phyloP scores from a whole-genome alignment of 2,329 filamentous ascomycete genomes.

The Pochonia chlamydosporia region DNA sequence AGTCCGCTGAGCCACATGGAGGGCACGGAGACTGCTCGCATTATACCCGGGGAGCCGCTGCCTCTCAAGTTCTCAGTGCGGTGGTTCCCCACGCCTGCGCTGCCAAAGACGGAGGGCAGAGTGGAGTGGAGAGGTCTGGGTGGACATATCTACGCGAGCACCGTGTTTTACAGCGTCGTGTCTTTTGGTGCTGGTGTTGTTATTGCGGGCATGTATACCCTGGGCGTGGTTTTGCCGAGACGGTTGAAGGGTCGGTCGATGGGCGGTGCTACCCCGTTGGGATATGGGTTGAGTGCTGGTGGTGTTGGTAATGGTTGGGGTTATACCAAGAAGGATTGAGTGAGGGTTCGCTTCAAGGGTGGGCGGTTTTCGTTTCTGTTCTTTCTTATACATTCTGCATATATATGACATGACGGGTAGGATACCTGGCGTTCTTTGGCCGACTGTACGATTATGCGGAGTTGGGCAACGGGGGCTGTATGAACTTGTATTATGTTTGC shows the following conservation, averaged over 20 bases:
- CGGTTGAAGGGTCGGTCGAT: constrained; percentile 43
- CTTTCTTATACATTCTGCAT: not conserved
- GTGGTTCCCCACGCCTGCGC: constrained; percentile 74
- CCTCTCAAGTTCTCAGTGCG: constrained; percentile 73
- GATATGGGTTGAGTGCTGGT: constrained; percentile 42
- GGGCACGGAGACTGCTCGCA: constrained; percentile 49
- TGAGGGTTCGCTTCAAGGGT: not conserved
- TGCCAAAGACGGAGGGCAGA: constrained; percentile 62
- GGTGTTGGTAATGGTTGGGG: constrained; percentile 54
- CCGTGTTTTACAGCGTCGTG: constrained; percentile 55
- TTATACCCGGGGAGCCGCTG: constrained; percentile 83
- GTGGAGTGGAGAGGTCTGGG: constrained; percentile 62
- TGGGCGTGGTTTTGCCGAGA: constrained; percentile 52
- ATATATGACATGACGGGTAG: not conserved
- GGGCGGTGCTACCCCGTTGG: constrained; percentile 52
- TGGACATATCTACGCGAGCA: constrained; percentile 58
- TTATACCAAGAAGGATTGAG: constrained; percentile 39
- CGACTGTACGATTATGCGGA: not conserved
- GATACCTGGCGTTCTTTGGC: constrained; percentile 2
- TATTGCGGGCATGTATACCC: constrained; percentile 52
- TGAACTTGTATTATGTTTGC: not conserved
- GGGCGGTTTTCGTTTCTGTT: not conserved
- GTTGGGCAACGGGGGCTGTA: not conserved
- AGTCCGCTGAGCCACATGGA: constrained; percentile 60
- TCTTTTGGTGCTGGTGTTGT: constrained; percentile 52